Conservation (phyloP, 2,329 filamentous ascomycete genomes). For the Trichoderma cornu-damae region DNA sequence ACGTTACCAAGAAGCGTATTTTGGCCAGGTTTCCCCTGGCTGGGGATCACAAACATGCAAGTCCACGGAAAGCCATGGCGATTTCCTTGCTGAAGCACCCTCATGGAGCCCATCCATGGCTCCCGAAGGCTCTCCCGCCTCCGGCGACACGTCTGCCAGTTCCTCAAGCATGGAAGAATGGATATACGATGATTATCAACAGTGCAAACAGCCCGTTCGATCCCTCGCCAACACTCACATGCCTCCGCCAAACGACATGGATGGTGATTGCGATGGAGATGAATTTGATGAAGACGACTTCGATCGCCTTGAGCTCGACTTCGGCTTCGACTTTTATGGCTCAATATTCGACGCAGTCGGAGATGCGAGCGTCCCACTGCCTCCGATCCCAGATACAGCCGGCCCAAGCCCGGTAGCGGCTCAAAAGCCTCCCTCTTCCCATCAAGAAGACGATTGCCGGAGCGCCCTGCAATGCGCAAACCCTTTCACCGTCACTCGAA, state of each 20-base stretch:
- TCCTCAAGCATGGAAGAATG: neutral
- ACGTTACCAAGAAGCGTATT: neutral
- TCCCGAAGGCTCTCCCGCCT: neutral
- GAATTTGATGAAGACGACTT: neutral
- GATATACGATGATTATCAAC: neutral
- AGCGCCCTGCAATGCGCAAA: neutral
- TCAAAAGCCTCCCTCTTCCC: neutral
- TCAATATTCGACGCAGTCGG: neutral
- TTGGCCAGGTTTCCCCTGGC: neutral
- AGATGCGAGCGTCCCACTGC: neutral
- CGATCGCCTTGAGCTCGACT: fast-evolving
- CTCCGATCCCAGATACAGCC: too few species aligned
- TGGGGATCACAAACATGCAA: neutral
- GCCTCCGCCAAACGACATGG: neutral
- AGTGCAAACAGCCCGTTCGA: too few species aligned
- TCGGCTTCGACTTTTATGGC: neutral
- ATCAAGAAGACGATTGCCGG: neutral
- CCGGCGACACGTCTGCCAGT: neutral
- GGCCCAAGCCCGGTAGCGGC: neutral
- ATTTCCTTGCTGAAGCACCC: neutral
- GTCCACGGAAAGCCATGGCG: neutral
- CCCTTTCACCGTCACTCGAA: neutral
- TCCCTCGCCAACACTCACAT: neutral
- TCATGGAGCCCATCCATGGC: neutral
- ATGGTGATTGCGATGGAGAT: neutral